A percentile compares a stretch with the other conserved stretches of the same genome.
Evolutionary conservation across 371 early-diverging fungal species (phyloP).

Genomic region (Haplosporangium sp.): DNA sequence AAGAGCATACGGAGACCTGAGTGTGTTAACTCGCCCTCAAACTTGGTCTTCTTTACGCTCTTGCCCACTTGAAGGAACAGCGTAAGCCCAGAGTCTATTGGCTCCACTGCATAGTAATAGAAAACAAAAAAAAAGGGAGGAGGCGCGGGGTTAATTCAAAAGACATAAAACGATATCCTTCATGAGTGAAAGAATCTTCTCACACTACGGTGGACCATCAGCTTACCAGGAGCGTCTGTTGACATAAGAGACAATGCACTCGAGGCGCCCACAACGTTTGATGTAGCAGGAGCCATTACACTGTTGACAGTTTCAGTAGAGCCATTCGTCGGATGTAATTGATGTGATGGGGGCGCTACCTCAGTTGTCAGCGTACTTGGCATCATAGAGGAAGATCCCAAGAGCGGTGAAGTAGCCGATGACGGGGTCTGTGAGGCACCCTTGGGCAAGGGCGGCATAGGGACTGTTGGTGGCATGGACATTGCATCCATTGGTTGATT

Average conservation of each 20-base stretch:
- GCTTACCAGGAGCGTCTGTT: constrained; percentile 35
- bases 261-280: constrained; percentile 12
- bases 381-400: constrained; percentile 37
- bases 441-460: constrained; percentile 18
- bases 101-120: constrained; percentile 1
- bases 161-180: too few species aligned
- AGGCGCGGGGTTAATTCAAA: neutral
- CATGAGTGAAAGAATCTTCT: neutral
- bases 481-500: constrained; percentile 16
- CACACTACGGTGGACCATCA: neutral
- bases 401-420: constrained; percentile 13
- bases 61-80: constrained; percentile 64
- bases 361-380: neutral
- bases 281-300: neutral
- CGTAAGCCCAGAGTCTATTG: constrained; percentile 37
- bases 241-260: constrained; percentile 22
- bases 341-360: neutral
- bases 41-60: constrained; percentile 61
- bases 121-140: neutral
- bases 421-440: neutral
- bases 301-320: constrained; percentile 19
- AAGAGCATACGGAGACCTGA: constrained; percentile 70
- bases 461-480: constrained; percentile 21
- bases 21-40: constrained; percentile 68
- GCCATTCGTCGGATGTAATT: neutral